phyloP scores from a whole-genome alignment of 1,284 basidiomycete genomes.

The Cutaneotrichosporon sp. region DNA sequence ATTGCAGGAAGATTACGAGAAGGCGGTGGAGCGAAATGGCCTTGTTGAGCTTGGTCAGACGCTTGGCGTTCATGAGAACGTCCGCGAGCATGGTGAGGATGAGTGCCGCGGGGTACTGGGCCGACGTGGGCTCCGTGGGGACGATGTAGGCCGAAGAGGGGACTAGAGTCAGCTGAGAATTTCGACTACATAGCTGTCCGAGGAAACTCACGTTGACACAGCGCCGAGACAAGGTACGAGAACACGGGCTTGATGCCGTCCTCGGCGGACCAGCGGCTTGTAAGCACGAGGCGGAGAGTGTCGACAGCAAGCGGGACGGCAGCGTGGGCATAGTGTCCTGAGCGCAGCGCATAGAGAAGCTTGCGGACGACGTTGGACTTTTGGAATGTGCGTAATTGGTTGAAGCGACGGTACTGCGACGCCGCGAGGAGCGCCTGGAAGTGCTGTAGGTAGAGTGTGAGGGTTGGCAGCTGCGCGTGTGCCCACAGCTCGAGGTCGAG shows the following conservation, averaged over 20 bases:
- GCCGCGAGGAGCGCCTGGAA: slow-evolving; percentile 69
- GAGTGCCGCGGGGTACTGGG: slow-evolving; percentile 41
- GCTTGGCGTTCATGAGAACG: slow-evolving; percentile 31
- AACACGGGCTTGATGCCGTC: slow-evolving; percentile 74
- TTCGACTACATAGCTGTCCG: neutral
- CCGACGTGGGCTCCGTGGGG: slow-evolving; percentile 33
- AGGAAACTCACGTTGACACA: slow-evolving; percentile 63
- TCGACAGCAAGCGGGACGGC: slow-evolving; percentile 60
- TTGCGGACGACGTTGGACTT: slow-evolving; percentile 72
- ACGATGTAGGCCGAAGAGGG: slow-evolving; percentile 7
- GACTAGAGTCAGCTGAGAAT: slow-evolving; percentile 12
- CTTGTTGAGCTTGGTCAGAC: slow-evolving; percentile 49
- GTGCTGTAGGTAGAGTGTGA: slow-evolving; percentile 70
- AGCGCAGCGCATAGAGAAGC: slow-evolving; percentile 75
- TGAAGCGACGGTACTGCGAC: slow-evolving; percentile 73
- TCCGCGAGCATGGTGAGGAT: slow-evolving; percentile 43
- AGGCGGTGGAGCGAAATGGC: slow-evolving; percentile 51
- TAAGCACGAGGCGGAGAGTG: slow-evolving; percentile 35
- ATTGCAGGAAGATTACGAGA: slow-evolving; percentile 51
- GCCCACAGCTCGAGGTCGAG: slow-evolving; percentile 92
- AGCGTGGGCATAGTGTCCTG: slow-evolving; percentile 66
- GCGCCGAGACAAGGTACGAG: slow-evolving; percentile 76
- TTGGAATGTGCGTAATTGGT: slow-evolving; percentile 63
- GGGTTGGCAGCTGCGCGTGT: slow-evolving; percentile 65
- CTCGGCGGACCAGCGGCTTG: slow-evolving; percentile 48